phyloP scores from a whole-genome alignment of 495 filamentous ascomycete genomes.

The Hypoxylon fragiforme region DNA sequence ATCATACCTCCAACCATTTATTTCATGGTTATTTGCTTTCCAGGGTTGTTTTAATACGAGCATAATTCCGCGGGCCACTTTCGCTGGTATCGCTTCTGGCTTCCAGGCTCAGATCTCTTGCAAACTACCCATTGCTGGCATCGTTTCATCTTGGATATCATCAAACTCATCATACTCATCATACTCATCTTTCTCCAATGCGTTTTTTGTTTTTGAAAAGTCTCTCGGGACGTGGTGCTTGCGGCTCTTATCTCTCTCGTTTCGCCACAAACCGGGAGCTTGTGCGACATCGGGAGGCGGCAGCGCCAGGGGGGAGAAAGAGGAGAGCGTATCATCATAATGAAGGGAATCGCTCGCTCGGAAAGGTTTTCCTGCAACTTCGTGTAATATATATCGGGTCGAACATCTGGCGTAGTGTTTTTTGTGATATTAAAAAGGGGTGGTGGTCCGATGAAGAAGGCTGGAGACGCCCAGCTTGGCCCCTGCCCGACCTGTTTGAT shows the following conservation, averaged over 20 bases:
- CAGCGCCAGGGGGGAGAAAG: slow-evolving; percentile 25
- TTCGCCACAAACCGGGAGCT: slow-evolving; percentile 22
- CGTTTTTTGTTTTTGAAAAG: too few species aligned
- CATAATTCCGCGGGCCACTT: slow-evolving; percentile 16
- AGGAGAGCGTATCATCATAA: slow-evolving; percentile 27
- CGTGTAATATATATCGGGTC: slow-evolving; percentile 33
- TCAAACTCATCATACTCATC: too few species aligned
- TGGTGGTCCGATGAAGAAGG: slow-evolving; percentile 10
- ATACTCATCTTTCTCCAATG: too few species aligned
- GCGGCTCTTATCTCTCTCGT: slow-evolving; percentile 27
- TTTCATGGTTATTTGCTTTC: slow-evolving; percentile 21
- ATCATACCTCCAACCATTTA: slow-evolving; percentile 16
- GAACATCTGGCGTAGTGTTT: slow-evolving; percentile 12
- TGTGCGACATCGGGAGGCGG: slow-evolving; percentile 35
- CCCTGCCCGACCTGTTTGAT: slow-evolving; percentile 23
- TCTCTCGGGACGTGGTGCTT: slow-evolving; percentile 18
- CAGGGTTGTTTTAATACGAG: slow-evolving; percentile 21
- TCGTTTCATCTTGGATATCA: slow-evolving; percentile 4
- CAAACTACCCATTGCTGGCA: not conserved
- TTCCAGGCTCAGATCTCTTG: not conserved
- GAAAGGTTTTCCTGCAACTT: slow-evolving; percentile 23
- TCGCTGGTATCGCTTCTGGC: not conserved
- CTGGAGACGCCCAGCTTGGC: slow-evolving; percentile 9
- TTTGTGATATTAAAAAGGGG: slow-evolving; percentile 15
- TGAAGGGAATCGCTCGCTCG: slow-evolving; percentile 27